phyloP scores from a whole-genome alignment of 441 rosid species.

The Geranium incanum region DNA sequence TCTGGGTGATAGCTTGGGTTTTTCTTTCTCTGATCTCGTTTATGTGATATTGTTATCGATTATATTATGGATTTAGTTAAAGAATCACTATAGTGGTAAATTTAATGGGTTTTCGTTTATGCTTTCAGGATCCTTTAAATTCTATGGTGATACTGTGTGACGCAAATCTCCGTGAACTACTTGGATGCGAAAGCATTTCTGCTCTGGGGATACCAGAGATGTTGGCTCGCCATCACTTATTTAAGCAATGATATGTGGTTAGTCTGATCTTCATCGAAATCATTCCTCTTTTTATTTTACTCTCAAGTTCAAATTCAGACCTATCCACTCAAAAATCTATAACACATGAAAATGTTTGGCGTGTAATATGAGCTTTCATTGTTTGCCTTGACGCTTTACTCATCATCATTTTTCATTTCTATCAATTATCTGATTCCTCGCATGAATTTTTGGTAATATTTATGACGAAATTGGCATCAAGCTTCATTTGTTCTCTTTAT shows the following conservation, averaged over 20 bases:
- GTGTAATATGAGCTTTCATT: no score
- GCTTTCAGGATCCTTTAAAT: conserved; percentile 55
- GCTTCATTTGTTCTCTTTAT: conserved; percentile 11
- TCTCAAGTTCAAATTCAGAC: background rate
- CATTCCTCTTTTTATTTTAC: background rate
- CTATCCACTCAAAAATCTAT: background rate
- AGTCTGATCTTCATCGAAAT: background rate
- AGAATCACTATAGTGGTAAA: background rate
- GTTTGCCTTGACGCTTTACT: no score
- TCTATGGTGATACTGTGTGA: conserved; percentile 75
- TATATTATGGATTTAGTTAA: conserved; percentile 4
- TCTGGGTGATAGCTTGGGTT: background rate
- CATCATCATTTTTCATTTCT: no score
- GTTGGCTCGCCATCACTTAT: conserved; percentile 59
- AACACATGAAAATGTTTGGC: background rate
- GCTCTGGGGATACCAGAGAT: conserved; percentile 64
- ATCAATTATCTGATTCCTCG: no score
- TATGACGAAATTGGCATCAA: background rate
- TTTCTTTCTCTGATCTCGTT: background rate
- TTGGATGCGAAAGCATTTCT: conserved; percentile 85
- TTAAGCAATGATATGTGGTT: conserved; percentile 35
- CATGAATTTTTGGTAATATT: no score
- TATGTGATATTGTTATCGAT: background rate
- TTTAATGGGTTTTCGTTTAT: conserved; percentile 8
- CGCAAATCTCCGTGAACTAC: conserved; percentile 67